These are phyloP conservation scores for Santalum album DNA, from an alignment of 164 flowering plant species.

Conservation along the genomic window DNA sequence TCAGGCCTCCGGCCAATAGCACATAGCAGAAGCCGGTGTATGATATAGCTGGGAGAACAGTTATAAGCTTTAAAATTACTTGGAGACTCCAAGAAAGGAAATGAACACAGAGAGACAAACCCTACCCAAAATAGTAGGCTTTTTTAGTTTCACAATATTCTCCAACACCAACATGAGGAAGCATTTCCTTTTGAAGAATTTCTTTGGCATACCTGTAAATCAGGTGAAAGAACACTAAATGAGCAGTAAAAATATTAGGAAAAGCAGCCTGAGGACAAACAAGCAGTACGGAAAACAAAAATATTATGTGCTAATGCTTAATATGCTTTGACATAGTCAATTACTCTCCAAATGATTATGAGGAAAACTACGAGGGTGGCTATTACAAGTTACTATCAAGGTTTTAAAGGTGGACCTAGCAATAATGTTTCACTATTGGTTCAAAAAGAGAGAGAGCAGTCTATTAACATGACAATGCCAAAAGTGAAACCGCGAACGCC, in stretches of 20 bases:
- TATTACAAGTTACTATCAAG: too few species aligned
- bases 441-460: too few species aligned
- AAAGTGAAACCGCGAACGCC: too few species aligned
- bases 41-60: slow-evolving; percentile 55
- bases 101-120: background rate
- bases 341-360: too few species aligned
- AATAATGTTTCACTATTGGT: too few species aligned
- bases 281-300: too few species aligned
- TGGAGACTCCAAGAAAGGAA: slow-evolving; percentile 3
- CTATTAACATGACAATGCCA: too few species aligned
- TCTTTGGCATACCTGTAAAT: slow-evolving; percentile 80
- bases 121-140: slow-evolving; percentile 94
- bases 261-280: background rate
- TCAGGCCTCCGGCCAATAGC: slow-evolving; percentile 95
- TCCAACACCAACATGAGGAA: slow-evolving; percentile 95
- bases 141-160: slow-evolving; percentile 98
- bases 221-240: background rate
- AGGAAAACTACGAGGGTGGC: too few species aligned
- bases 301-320: too few species aligned
- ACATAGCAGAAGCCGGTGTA: slow-evolving; percentile 86
- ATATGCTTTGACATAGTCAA: too few species aligned
- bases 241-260: background rate
- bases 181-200: slow-evolving; percentile 97
- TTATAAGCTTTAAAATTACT: background rate
- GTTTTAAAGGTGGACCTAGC: too few species aligned